Base-by-base conservation (phyloP, 2,329 filamentous ascomycete genomes). In the Pseudogymnoascus sp. region DNA sequence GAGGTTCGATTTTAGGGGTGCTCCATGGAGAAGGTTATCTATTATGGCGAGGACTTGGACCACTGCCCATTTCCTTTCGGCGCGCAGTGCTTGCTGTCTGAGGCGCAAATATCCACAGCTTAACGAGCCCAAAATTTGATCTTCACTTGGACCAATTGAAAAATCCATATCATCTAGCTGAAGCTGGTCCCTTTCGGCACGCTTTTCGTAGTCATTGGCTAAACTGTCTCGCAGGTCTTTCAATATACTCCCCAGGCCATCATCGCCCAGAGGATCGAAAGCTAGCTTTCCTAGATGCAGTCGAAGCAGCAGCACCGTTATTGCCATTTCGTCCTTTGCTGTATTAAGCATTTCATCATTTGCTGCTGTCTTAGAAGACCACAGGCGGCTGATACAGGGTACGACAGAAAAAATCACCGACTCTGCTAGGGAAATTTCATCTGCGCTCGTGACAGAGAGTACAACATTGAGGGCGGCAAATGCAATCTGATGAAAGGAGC, bases 381-480 rank as follows among this genome's bases (percentile, higher is more conserved):
- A 99, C 75, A 91, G 84, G 58, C 84, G 81, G 61, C 82, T 84
- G 65, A 96, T 84, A 47, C 92, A 73, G 1, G 90, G 88, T 24
- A 96, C 70, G 6, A 92, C 71, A 5, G 83, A 79, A 50, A 58
- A 65, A 13, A 88, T 79, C 37, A 87, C 75, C 35, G 77, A 78
- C 65, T 81, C 82, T 2, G 87, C 83, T 60, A 91, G 78, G 0
- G 78, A 73, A 11, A 86, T 79, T 64, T 89, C 82, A 68, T 96
- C 89, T 54, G 86, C 84, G 61, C 89, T 80, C 2, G 84, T 82
- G 62, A 80, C 81, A 39, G 80, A 76, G 58, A 96, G 77, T 5
- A 96, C 73, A 58, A 79, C 77, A 74, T 96, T 95, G 68, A 97
- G 78, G 44, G 86, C 81, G 44, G 84, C 84, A 71, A 97, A 91